phyloP scores from a whole-genome alignment of 805 yeast genomes.

The Teunomyces atbi region DNA sequence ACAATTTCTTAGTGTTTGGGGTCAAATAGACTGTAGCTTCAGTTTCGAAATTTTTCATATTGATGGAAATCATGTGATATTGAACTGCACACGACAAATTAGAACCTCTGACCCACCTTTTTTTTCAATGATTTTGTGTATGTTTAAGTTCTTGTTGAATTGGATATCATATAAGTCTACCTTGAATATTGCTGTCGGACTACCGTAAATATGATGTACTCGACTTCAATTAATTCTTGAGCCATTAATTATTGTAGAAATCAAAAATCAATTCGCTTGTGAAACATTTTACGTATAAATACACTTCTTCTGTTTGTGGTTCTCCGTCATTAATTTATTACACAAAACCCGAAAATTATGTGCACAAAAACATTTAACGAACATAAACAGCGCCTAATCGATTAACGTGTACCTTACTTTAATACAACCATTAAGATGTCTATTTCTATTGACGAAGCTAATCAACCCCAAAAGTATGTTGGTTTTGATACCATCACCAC shows the following conservation, averaged over 20 bases:
- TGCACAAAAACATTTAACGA: slow-evolving; percentile 1
- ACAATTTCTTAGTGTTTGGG: neutral
- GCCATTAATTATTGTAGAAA: neutral
- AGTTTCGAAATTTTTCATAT: slow-evolving; percentile 2
- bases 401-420: neutral
- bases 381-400: slow-evolving; percentile 3
- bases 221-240: no score
- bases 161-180: no score
- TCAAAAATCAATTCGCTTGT: neutral
- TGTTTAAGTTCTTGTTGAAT: neutral
- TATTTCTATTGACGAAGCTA: slow-evolving; percentile 16
- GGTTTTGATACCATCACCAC: slow-evolving; percentile 96
- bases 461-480: slow-evolving; percentile 74
- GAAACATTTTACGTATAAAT: neutral
- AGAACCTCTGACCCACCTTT: neutral
- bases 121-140: neutral
- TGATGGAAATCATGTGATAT: slow-evolving; percentile 5
- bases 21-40: neutral
- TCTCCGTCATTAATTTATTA: neutral
- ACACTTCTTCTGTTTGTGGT: neutral
- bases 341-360: slow-evolving; percentile 1
- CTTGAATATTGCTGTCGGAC: no score
- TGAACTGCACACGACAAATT: neutral
- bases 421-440: slow-evolving; percentile 3
- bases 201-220: no score